Evolutionary conservation across 2,329 filamentous ascomycete species (phyloP), one percentile per base, ranked within the genome.

Genomic region (Leptographium flavum): DNA sequence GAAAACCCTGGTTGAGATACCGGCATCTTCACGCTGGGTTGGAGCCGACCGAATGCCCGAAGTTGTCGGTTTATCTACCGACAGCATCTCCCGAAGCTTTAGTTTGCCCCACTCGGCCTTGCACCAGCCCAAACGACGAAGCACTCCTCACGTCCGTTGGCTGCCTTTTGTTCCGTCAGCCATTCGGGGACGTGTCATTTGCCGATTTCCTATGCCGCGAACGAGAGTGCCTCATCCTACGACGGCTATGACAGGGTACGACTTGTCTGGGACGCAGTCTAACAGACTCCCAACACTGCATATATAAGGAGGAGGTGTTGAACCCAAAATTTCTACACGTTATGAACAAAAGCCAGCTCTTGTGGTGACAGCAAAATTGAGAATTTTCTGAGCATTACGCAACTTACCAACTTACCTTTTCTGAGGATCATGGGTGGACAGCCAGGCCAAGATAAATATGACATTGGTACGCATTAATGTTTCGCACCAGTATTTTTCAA

Each of bases 191-290:
- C 39, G 19, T 19, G 13, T 7, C 25, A 39, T 33, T 33, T 49
- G 43, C 47, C 47, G 47, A 46, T 38, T 32, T 23, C 17, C 41
- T 44, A 38, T 49, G 47, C 47, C 47, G 47, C 42, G 10, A 17
- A 19, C 38, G 31, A 10, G 28, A 37, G 19, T 22, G 35, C 35
- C 35, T 37, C 35, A 19, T 19, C 35, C 35, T 15, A 21, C 22
- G 19, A 21, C 10, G 35, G 13, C 15, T 22, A 3, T 37, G 35
- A 21, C 14, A 21, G 19, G 19, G 19, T 23, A 19, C 4, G 17
- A 36, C 33, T 10, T 19, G 33, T 36, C n/a, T n/a, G n/a, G n/a
- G n/a, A n/a, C n/a, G n/a, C n/a, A n/a, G n/a, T n/a, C n/a, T n/a
- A n/a, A n/a, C n/a, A n/a, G n/a, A n/a, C n/a, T n/a, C n/a, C n/a